Conservation (phyloP, 352 stramenopile genomes). For the Pythium phragmitis region DNA sequence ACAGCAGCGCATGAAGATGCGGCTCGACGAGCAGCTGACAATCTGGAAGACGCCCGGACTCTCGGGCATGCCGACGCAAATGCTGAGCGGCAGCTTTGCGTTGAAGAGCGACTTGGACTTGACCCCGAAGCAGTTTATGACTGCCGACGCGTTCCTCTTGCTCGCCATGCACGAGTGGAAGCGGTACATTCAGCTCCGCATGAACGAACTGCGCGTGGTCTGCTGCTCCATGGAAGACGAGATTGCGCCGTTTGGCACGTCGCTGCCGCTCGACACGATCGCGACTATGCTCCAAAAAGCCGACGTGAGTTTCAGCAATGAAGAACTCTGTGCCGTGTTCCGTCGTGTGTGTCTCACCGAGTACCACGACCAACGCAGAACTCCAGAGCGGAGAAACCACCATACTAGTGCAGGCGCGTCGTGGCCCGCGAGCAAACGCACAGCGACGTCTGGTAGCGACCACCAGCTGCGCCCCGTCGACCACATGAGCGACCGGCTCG, state of each 20-base stretch:
- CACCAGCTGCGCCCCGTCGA: slow-evolving; percentile 20
- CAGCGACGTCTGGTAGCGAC: background rate
- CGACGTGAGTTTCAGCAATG: slow-evolving; percentile 41
- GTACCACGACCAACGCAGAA: slow-evolving; percentile 3
- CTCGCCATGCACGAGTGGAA: slow-evolving; percentile 68
- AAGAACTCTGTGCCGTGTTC: slow-evolving; percentile 64
- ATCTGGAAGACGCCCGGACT: slow-evolving; percentile 27
- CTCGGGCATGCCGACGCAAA: slow-evolving; percentile 3
- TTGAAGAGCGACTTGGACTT: slow-evolving; percentile 1
- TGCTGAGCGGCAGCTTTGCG: slow-evolving; percentile 15
- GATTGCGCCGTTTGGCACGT: slow-evolving; percentile 46
- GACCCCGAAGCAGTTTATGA: slow-evolving; percentile 29
- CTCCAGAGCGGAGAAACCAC: background rate
- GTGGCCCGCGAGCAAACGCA: background rate
- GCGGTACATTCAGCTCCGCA: slow-evolving; percentile 59
- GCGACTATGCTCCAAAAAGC: slow-evolving; percentile 52
- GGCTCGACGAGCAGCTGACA: slow-evolving; percentile 35
- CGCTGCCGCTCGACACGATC: slow-evolving; percentile 54
- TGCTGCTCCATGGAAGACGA: slow-evolving; percentile 62
- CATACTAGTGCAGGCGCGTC: background rate
- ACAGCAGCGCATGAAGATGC: slow-evolving; percentile 37
- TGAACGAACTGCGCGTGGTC: slow-evolving; percentile 65
- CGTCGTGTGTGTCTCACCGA: slow-evolving; percentile 61
- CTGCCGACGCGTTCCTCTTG: slow-evolving; percentile 56
- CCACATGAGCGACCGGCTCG: slow-evolving; percentile 61